Base-by-base conservation (phyloP, 805 yeast species). In the Suhomyces emberorum region DNA sequence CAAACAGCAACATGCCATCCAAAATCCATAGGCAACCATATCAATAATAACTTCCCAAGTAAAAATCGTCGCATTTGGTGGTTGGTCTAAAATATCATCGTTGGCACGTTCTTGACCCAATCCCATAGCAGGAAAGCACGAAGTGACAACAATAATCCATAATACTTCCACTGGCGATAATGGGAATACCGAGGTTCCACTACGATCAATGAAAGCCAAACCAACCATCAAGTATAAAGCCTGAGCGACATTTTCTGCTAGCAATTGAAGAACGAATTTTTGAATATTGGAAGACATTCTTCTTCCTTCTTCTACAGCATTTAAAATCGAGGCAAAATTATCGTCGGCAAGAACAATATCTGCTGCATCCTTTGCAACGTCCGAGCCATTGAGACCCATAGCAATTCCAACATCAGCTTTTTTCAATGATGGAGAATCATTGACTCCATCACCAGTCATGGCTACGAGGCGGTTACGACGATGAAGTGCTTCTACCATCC, bases 401-500 rank as follows among this genome's bases (percentile, higher is more conserved):
- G 59, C 59, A 38, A 54, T 55, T 12, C 59, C 59, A 4, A 55
- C 59, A 22, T 55, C 59, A 2, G 59, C 59, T 30, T 51, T 51
- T 34, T 52, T 52, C 32, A 55, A 40, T 3, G 59, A 54, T 1
- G 59, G 59, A 2, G 59, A 52, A 36, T 55, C 59, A 25, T 55
- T 55, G n/a, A 54, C 59, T 19, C 59, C 59, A 24, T 55, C 59
- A 43, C 88, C 88, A 19, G 88, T 81, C 91, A 83, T 84, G 14
- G 91, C 91, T 32, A 60, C 81, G 72, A 59, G 79, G 40, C 57
- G 60, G 8, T 46, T 47, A 27, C 69, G 49, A 21, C 70, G 57
- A 72, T 54, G 79, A 66, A 44, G 70, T 1, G 91, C 89, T 36
- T 83, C 88, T 49, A 84, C 82, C 81, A 84, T 79, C 45, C 88